These are phyloP conservation scores for Talaromyces adpressus DNA, from an alignment of 495 filamentous ascomycete genomes.

Conservation along the genomic window DNA sequence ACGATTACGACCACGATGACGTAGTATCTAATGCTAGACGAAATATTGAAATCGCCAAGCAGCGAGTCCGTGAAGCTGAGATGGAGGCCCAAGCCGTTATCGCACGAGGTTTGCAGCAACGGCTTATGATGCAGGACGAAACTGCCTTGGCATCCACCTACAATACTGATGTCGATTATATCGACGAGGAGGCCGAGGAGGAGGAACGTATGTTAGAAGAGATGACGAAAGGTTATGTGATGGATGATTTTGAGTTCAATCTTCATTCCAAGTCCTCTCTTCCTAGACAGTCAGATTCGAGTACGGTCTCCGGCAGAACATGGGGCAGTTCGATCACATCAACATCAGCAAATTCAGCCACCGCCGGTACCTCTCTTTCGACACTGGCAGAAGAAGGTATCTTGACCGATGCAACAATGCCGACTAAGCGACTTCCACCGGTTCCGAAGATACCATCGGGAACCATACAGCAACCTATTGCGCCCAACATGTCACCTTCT, in stretches of 20 bases:
- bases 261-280: constrained; percentile 65
- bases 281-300: constrained; percentile 84
- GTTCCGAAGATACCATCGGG: constrained; percentile 18
- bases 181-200: constrained; percentile 77
- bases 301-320: constrained; percentile 72
- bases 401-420: constrained; percentile 23
- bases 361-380: constrained; percentile 63
- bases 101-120: constrained; percentile 33
- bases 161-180: constrained; percentile 37
- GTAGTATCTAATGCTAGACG: constrained; percentile 53
- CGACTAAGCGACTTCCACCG: constrained; percentile 20
- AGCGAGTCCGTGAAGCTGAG: constrained; percentile 71
- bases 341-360: constrained; percentile 69
- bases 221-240: constrained; percentile 79
- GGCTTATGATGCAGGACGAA: constrained; percentile 31
- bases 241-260: constrained; percentile 83
- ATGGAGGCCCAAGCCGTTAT: constrained; percentile 63
- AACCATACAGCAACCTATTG: constrained; percentile 15
- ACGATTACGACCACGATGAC: constrained; percentile 63
- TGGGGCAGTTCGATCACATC: constrained; percentile 85
- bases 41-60: constrained; percentile 71
- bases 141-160: constrained; percentile 20
- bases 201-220: constrained; percentile 90
- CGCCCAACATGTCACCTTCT: constrained; percentile 21
- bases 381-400: constrained; percentile 64